Percentiles rank a stretch among this genome's conserved stretches.
phyloP scores from a whole-genome alignment of 257 asterid species.

The Datura wrightii region DNA sequence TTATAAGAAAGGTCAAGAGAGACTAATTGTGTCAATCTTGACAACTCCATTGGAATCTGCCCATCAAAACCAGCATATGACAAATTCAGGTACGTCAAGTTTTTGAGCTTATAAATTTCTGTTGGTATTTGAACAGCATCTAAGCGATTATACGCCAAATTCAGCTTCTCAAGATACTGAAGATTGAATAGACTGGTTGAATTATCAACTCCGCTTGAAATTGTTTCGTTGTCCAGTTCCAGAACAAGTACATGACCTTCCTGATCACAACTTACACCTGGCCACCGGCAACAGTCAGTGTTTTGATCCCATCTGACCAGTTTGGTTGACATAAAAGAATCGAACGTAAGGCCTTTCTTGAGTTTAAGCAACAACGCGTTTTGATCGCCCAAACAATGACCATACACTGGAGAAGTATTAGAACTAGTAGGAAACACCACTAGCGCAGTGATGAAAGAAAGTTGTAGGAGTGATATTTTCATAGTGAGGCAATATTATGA shows the following conservation, averaged over 20 bases:
- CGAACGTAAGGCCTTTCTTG: constrained; percentile 10
- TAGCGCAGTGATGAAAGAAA: not conserved
- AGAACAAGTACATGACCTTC: constrained; percentile 56
- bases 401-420: not conserved
- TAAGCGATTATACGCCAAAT: constrained; percentile 57
- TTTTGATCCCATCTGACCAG: constrained; percentile 47
- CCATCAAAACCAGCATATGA: constrained; percentile 61
- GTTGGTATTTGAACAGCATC: constrained; percentile 44
- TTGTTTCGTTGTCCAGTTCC: constrained; percentile 47
- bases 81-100: constrained; percentile 53
- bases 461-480: not conserved
- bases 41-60: constrained; percentile 50
- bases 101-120: constrained; percentile 44
- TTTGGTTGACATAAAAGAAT: constrained; percentile 7
- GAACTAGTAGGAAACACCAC: not conserved
- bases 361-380: constrained; percentile 31
- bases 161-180: constrained; percentile 49
- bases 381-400: constrained; percentile 36
- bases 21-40: constrained; percentile 43
- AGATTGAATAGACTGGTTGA: constrained; percentile 53
- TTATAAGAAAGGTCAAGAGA: constrained; percentile 54
- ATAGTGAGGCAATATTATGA: not conserved
- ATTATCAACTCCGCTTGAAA: constrained; percentile 44
- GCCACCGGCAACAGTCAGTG: constrained; percentile 68
- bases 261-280: constrained; percentile 61